Evolutionary conservation across 2,329 filamentous ascomycete genomes (phyloP), one percentile per base, ranked within the genome.

Genomic region (Talaromyces pinophilus): DNA sequence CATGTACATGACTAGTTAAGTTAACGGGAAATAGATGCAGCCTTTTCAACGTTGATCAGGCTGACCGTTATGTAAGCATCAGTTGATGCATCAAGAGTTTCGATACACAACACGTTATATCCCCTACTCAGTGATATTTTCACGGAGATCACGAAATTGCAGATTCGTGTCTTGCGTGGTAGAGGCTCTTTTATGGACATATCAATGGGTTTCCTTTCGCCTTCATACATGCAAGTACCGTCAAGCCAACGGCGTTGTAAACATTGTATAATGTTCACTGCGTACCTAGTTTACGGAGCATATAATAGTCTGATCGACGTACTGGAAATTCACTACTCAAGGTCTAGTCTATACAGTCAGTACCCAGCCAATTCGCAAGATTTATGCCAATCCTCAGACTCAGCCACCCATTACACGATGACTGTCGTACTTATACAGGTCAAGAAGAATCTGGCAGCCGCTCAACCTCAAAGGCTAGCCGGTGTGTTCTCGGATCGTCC

Each of bases 401-500:
- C 13, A 15, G 2, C 11, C 22, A 50, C 22, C 5, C 46, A 15
- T 50, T 13, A 7, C 19, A 50, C 11, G 10, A 25, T 28, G 11
- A 50, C 19, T 22, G n/a, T 50, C 11, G 11, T 50, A 6, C 22
- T 50, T 25, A 28, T 15, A 25, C n/a, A 55, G n/a, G 52, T 57
- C 17, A 57, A 2, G 52, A 59, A 59, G 30, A 35, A 40, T 40
- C 19, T n/a, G 54, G 54, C 30, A 59, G 54, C n/a, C 54, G 30
- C 30, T 59, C 54, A 59, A 59, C n/a, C 33, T 59, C 54, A 59
- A 59, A 59, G 33, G 25, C 30, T 40, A 59, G 22, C 17, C 54
- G 54, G 19, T 33, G 54, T 2, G 54, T 59, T 59, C 52, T 59
- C 13, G 54, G 54, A 40, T 59, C 54, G 8, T 59, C 54, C 54